These are phyloP conservation scores for Cladophialophora psammophila DNA, from an alignment of 2,329 filamentous ascomycete species.

Conservation along the genomic window DNA sequence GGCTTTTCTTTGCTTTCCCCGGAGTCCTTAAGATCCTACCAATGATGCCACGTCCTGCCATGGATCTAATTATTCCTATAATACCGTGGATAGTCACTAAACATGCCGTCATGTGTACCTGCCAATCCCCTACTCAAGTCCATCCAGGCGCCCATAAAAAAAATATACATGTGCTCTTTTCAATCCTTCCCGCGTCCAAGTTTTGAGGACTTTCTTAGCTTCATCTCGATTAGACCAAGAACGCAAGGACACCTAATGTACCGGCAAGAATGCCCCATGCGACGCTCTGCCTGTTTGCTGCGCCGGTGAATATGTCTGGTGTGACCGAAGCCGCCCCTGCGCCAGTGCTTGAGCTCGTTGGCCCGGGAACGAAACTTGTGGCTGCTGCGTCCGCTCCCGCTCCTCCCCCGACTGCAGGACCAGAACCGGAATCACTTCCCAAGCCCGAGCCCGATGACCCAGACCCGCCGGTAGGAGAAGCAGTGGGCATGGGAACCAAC, in stretches of 20 bases:
- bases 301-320: constrained; percentile 48
- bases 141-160: too few species aligned
- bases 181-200: too few species aligned
- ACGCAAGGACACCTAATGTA: constrained; percentile 33
- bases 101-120: too few species aligned
- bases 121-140: too few species aligned
- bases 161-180: too few species aligned
- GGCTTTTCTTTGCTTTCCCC: too few species aligned
- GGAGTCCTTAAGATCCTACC: too few species aligned
- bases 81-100: too few species aligned
- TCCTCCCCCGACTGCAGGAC: neutral
- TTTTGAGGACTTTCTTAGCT: neutral
- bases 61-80: too few species aligned
- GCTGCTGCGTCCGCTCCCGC: neutral
- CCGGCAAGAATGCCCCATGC: constrained; percentile 38
- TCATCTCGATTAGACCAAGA: constrained; percentile 28
- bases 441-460: constrained; percentile 8
- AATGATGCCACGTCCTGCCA: too few species aligned
- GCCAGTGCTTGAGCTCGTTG: neutral
- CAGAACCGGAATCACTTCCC: neutral
- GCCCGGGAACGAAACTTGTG: constrained; percentile 13
- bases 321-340: constrained; percentile 37
- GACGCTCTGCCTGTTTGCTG: constrained; percentile 42
- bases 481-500: constrained; percentile 31
- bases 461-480: constrained; percentile 8